Evolutionary conservation across 768 basidiomycete genomes (phyloP).

Genomic region (Boletus speciosus): DNA sequence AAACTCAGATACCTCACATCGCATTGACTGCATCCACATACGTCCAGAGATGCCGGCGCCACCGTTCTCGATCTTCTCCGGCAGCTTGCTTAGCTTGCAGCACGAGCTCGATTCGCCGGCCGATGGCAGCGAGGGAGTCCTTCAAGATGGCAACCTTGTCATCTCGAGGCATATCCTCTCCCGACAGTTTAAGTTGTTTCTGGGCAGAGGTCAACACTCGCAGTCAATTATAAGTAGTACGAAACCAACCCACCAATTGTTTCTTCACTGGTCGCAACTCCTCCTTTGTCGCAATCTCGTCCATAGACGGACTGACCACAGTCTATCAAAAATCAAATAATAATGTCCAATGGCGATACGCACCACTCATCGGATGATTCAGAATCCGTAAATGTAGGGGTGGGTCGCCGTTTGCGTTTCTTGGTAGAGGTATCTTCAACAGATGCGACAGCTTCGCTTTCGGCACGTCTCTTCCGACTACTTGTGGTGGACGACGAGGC

Average conservation of each 20-base stretch:
- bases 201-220: conserved; percentile 29
- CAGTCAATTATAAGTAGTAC: background rate
- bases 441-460: conserved; percentile 81
- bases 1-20: conserved; percentile 10
- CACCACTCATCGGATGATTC: conserved; percentile 91
- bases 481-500: conserved; percentile 61
- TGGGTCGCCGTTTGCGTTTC: conserved; percentile 90
- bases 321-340: conserved; percentile 6
- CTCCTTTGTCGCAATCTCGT: conserved; percentile 89
- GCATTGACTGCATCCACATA: conserved; percentile 42
- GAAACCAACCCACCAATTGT: conserved; percentile 69
- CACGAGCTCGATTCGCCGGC: conserved; percentile 84
- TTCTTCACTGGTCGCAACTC: conserved; percentile 95
- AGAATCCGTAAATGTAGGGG: conserved; percentile 94
- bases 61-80: conserved; percentile 81
- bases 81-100: conserved; percentile 69
- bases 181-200: conserved; percentile 95
- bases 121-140: conserved; percentile 91
- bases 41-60: conserved; percentile 97
- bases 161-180: conserved; percentile 89
- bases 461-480: conserved; percentile 70
- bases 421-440: conserved; percentile 65
- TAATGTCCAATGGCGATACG: conserved; percentile 27
- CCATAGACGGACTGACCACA: conserved; percentile 81
- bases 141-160: conserved; percentile 96